phyloP scores from a whole-genome alignment of 176 grass and related monocot genomes.

The Rhipidocladum racemiflorum region DNA sequence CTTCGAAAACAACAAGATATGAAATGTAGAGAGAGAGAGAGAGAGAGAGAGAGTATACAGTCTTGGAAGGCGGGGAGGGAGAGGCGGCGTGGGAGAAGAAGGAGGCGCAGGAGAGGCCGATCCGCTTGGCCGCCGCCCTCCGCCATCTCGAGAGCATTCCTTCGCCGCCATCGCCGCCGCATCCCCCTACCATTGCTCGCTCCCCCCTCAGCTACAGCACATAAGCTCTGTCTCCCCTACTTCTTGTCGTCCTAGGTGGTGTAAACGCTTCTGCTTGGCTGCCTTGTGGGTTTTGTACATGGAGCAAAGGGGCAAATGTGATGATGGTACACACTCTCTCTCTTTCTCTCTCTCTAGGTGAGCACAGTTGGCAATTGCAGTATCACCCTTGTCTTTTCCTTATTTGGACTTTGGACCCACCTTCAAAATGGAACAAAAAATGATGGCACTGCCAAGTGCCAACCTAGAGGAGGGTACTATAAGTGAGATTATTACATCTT shows the following conservation, averaged over 20 bases:
- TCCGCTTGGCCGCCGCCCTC: conserved; percentile 56
- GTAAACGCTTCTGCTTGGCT: conserved; percentile 29
- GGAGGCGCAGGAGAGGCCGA: conserved; percentile 62
- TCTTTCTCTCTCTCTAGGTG: neutral
- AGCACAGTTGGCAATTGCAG: conserved; percentile 32
- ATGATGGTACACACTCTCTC: neutral
- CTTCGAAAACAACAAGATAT: neutral
- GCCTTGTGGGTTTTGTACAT: conserved; percentile 42
- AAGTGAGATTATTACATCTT: too few relatives aligned
- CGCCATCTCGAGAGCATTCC: conserved; percentile 55
- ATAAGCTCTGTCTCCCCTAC: conserved; percentile 7
- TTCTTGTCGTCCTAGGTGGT: conserved; percentile 24
- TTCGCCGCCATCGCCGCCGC: conserved; percentile 29
- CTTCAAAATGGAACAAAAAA: neutral
- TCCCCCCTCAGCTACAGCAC: conserved; percentile 18
- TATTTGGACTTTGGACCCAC: conserved; percentile 4
- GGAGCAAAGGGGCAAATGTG: neutral
- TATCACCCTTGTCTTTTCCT: neutral
- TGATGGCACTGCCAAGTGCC: neutral
- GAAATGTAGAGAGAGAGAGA: neutral
- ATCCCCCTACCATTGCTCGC: conserved; percentile 45
- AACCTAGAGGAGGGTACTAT: too few relatives aligned
- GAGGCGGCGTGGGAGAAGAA: conserved; percentile 49
- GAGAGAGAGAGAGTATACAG: conserved; percentile 28
- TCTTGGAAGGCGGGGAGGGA: conserved; percentile 46